Percentiles rank a stretch among this genome's conserved stretches.
Evolutionary conservation across 345 rosid species (phyloP).

Genomic region (Dovyalis caffra): DNA sequence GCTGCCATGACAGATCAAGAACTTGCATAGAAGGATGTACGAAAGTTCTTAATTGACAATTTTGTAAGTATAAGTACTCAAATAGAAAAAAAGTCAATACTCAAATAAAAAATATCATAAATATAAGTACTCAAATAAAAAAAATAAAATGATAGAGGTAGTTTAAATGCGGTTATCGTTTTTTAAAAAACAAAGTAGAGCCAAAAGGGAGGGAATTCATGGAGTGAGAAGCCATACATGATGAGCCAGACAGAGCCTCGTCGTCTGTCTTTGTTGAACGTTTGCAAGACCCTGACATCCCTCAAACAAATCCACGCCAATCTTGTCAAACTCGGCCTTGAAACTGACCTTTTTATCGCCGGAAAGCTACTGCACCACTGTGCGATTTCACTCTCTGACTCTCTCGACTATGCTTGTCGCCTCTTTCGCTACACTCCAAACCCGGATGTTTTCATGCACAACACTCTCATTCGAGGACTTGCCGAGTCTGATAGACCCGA

Average conservation of each 20-base stretch:
- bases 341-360: slow-evolving; percentile 41
- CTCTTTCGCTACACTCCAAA: slow-evolving; percentile 43
- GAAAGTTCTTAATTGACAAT: too few species aligned
- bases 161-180: too few species aligned
- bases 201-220: too few species aligned
- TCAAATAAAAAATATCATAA: too few species aligned
- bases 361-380: slow-evolving; percentile 64
- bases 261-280: slow-evolving; percentile 35
- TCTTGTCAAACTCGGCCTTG: slow-evolving; percentile 43
- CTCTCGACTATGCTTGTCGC: slow-evolving; percentile 47
- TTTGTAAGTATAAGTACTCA: too few species aligned
- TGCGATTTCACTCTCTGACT: slow-evolving; percentile 35
- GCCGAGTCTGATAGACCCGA: slow-evolving; percentile 47
- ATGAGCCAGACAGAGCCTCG: slow-evolving; percentile 31
- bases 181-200: too few species aligned
- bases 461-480: slow-evolving; percentile 62
- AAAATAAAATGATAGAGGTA: too few species aligned
- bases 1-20: slow-evolving; percentile 67
- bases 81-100: slow-evolving; percentile 37
- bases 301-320: slow-evolving; percentile 53
- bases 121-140: too few species aligned
- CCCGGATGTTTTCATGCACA: slow-evolving; percentile 75
- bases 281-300: slow-evolving; percentile 47
- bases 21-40: slow-evolving; percentile 77
- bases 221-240: slow-evolving; percentile 21